Evolutionary conservation across 768 basidiomycete species (phyloP).

Genomic region (Lentinula sp.): DNA sequence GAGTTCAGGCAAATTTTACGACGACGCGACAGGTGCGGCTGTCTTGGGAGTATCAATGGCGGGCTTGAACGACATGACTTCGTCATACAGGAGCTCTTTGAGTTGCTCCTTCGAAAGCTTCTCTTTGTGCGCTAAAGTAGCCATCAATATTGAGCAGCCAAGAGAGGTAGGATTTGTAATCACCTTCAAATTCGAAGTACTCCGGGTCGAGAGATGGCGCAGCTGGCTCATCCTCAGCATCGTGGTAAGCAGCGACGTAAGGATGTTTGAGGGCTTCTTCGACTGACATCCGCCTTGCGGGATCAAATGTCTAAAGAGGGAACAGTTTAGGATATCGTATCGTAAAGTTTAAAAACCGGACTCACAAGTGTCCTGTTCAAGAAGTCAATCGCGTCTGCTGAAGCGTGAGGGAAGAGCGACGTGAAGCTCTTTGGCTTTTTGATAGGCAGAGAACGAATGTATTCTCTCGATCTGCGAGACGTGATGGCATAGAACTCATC

Average conservation of each 20-base stretch:
- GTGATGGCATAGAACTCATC: constrained; percentile 93
- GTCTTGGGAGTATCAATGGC: constrained; percentile 37
- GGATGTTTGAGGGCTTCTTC: constrained; percentile 81
- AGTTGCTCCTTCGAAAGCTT: constrained; percentile 72
- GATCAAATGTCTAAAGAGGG: constrained; percentile 67
- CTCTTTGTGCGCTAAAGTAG: constrained; percentile 44
- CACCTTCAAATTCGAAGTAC: constrained; percentile 87
- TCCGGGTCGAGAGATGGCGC: constrained; percentile 74
- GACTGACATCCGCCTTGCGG: constrained; percentile 78
- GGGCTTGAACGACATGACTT: constrained; percentile 73
- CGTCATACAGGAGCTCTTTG: constrained; percentile 79
- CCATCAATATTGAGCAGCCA: neutral
- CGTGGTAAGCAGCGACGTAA: constrained; percentile 77
- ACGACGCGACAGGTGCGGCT: neutral
- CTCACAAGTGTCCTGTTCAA: constrained; percentile 62
- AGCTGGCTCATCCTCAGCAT: constrained; percentile 84
- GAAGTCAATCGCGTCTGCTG: constrained; percentile 67
- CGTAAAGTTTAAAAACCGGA: neutral
- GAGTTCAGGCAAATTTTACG: neutral
- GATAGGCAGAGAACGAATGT: constrained; percentile 82
- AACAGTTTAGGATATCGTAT: neutral
- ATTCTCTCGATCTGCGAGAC: constrained; percentile 77
- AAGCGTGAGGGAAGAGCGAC: constrained; percentile 74
- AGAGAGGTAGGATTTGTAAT: neutral
- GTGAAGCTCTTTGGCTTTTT: constrained; percentile 68